Percentiles rank a stretch among this genome's conserved stretches.
phyloP scores from a whole-genome alignment of 2,329 filamentous ascomycete species.

The Myriosclerotinia scirpicola region DNA sequence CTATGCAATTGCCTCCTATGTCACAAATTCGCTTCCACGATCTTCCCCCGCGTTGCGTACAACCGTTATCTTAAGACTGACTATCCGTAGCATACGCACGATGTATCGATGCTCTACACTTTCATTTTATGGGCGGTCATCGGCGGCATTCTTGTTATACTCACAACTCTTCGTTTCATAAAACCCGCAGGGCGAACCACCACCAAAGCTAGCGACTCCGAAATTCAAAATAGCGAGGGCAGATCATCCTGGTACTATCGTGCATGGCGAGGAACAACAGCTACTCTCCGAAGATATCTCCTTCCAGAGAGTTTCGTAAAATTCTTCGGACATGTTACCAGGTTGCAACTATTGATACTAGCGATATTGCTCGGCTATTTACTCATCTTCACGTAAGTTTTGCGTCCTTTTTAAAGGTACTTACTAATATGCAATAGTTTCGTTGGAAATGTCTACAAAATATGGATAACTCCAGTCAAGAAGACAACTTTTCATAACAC shows the following conservation, averaged over 20 bases:
- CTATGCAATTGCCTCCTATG: too few relatives aligned
- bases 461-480: slow-evolving; percentile 69
- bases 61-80: neutral
- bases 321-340: slow-evolving; percentile 67
- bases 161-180: slow-evolving; percentile 41
- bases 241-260: slow-evolving; percentile 34
- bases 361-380: slow-evolving; percentile 60
- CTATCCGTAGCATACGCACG: slow-evolving; percentile 45
- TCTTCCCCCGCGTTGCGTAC: neutral
- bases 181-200: slow-evolving; percentile 29
- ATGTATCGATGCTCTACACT: slow-evolving; percentile 54
- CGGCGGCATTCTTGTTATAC: slow-evolving; percentile 48
- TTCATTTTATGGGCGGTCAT: slow-evolving; percentile 58
- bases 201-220: slow-evolving; percentile 30
- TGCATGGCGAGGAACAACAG: slow-evolving; percentile 25
- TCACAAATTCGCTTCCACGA: neutral
- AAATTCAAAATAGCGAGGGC: neutral
- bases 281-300: slow-evolving; percentile 46
- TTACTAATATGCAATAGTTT: slow-evolving; percentile 42
- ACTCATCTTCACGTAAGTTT: slow-evolving; percentile 58
- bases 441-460: slow-evolving; percentile 65
- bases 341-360: slow-evolving; percentile 65
- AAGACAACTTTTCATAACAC: slow-evolving; percentile 58
- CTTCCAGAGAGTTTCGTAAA: slow-evolving; percentile 58
- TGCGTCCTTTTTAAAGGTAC: slow-evolving; percentile 1